Evolutionary conservation across 208 protist genomes (phyloP).

Genomic region (Novymonas esmeraldas): DNA sequence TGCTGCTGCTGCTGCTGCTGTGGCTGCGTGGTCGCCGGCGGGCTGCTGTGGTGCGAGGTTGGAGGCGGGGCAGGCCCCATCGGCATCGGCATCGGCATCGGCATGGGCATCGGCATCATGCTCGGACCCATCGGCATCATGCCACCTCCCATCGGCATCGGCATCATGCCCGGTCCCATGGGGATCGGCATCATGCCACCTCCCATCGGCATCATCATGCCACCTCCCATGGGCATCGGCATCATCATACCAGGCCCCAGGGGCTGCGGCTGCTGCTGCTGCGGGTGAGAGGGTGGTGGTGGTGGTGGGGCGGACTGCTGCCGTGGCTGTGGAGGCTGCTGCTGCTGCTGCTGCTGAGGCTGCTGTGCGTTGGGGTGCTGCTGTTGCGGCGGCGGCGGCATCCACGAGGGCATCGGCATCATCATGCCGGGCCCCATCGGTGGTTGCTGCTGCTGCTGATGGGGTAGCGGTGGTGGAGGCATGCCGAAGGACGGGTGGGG

Average conservation of each 20-base stretch:
- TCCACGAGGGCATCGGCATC: background rate
- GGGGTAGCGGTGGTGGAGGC: constrained; percentile 1
- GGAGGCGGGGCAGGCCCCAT: constrained; percentile 15
- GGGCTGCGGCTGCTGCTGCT: background rate
- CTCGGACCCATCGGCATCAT: constrained; percentile 12
- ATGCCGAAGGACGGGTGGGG: constrained; percentile 2
- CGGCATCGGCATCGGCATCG: constrained; percentile 28
- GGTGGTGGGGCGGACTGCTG: background rate
- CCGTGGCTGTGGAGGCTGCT: background rate
- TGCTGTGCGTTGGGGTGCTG: background rate
- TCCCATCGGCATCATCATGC: too few species aligned
- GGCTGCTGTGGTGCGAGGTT: constrained; percentile 3
- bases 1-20: constrained; percentile 2
- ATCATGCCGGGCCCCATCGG: too few species aligned
- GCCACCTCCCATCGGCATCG: constrained; percentile 26
- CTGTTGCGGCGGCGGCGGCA: background rate
- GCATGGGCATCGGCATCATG: constrained; percentile 30
- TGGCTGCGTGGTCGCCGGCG: background rate
- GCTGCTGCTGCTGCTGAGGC: background rate
- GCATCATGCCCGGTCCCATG: constrained; percentile 14
- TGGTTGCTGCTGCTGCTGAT: too few species aligned
- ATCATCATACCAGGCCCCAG: constrained; percentile 22
- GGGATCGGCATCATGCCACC: too few species aligned
- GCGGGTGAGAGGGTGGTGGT: background rate
- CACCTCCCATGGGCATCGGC: constrained; percentile 17